Evolutionary conservation across 768 basidiomycete species (phyloP).

Genomic region (Leccinum boreale): DNA sequence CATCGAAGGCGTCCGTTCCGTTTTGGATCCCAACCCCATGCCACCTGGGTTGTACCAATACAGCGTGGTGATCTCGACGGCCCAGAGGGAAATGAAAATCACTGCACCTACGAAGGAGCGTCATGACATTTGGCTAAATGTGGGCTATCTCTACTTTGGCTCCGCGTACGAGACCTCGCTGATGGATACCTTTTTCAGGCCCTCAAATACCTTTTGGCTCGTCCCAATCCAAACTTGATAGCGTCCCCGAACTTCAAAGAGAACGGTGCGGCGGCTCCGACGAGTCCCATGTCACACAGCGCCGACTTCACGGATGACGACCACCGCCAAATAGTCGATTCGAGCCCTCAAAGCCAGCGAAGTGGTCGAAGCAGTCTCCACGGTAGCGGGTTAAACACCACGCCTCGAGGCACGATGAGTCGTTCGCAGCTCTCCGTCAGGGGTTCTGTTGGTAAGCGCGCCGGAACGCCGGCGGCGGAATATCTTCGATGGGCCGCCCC

Average conservation of each 20-base stretch:
- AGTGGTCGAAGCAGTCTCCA: constrained; percentile 58
- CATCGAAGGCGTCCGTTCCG: constrained; percentile 86
- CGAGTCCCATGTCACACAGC: constrained; percentile 47
- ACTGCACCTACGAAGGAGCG: constrained; percentile 74
- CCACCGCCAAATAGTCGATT: constrained; percentile 41
- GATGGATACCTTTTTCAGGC: constrained; percentile 51
- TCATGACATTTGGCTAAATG: constrained; percentile 96
- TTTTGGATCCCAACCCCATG: constrained; percentile 95
- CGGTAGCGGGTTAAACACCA: constrained; percentile 67
- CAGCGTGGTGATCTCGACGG: constrained; percentile 89
- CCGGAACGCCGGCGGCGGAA: constrained; percentile 89
- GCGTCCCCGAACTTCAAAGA: constrained; percentile 29
- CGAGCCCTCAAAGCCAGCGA: constrained; percentile 74
- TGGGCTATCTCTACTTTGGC: constrained; percentile 36
- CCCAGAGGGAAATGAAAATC: constrained; percentile 96
- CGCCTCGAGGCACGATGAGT: constrained; percentile 76
- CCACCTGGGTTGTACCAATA: constrained; percentile 92
- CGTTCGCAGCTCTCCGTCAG: constrained; percentile 71
- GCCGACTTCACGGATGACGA: constrained; percentile 51
- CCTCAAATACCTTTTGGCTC: constrained; percentile 82
- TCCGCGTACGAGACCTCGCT: constrained; percentile 7
- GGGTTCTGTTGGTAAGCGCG: constrained; percentile 78
- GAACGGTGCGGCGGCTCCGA: constrained; percentile 36
- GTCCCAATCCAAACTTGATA: constrained; percentile 45
- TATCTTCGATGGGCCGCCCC: constrained; percentile 79